Evolutionary conservation across 1,284 basidiomycete species (phyloP).

Genomic region (Leucoagaricus sp.): DNA sequence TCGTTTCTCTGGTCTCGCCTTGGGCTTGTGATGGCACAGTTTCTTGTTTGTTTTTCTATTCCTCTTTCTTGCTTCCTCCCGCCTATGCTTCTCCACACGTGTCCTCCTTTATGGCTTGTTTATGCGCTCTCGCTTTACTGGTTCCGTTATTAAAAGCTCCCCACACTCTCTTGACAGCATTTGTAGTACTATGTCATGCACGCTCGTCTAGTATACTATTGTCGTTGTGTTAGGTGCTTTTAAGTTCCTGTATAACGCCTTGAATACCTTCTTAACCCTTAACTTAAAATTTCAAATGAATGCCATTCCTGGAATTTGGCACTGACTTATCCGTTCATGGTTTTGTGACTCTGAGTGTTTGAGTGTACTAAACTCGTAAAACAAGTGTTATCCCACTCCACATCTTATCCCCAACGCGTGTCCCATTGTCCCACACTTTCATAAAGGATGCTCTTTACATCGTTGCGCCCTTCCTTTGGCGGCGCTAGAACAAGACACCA

Average conservation of each 20-base stretch:
- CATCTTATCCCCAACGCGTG: conserved; percentile 45
- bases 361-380: background rate
- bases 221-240: conserved; percentile 14
- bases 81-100: background rate
- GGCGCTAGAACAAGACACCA: conserved; percentile 41
- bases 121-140: conserved; percentile 21
- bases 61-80: conserved; percentile 1
- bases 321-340: background rate
- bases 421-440: conserved; percentile 53
- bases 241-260: background rate
- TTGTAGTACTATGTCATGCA: conserved; percentile 14
- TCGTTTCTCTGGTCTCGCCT: conserved; percentile 3
- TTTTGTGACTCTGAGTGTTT: background rate
- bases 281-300: background rate
- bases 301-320: background rate
- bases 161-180: conserved; percentile 13
- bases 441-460: conserved; percentile 40
- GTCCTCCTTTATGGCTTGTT: conserved; percentile 14
- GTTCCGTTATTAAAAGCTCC: conserved; percentile 15
- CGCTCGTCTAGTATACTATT: conserved; percentile 7
- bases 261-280: background rate
- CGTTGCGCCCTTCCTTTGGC: conserved; percentile 1
- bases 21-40: conserved; percentile 5
- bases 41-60: conserved; percentile 8
- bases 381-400: background rate